Evolutionary conservation across 2,329 filamentous ascomycete genomes (phyloP).

Genomic region (Fusarium lyarnte): DNA sequence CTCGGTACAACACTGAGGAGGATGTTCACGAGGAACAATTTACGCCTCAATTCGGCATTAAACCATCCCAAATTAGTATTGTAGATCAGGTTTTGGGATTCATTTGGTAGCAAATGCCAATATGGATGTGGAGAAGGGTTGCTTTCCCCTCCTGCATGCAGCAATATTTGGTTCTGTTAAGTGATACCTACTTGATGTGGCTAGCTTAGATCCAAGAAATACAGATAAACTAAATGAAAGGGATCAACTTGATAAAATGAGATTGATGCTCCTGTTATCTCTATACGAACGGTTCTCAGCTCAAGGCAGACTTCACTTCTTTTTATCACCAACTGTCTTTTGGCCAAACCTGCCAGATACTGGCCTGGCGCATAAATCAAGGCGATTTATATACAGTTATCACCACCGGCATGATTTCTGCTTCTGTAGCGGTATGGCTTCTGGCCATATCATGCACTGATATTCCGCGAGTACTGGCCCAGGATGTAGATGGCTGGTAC

Average conservation of each 20-base stretch:
- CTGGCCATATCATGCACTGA: accelerated
- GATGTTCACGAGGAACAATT: not conserved
- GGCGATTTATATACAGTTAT: accelerated
- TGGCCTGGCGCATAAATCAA: accelerated
- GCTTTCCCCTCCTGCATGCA: not conserved
- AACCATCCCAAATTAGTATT: accelerated
- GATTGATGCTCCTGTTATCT: accelerated
- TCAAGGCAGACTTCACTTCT: not conserved
- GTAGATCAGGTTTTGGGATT: not conserved
- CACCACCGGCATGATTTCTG: accelerated
- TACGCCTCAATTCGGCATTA: not conserved
- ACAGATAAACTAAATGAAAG: accelerated
- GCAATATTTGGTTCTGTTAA: not conserved
- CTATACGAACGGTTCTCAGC: accelerated
- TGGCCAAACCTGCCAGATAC: not conserved
- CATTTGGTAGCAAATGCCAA: accelerated
- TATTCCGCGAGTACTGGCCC: accelerated
- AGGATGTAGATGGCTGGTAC: not conserved
- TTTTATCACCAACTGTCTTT: not conserved
- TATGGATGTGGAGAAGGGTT: not conserved
- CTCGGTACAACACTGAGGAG: not conserved
- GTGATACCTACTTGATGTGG: not conserved
- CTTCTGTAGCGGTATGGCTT: not conserved
- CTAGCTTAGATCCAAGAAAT: not conserved
- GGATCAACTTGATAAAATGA: accelerated